These are phyloP conservation scores for Sclerotinia sclerotiorum DNA, from an alignment of 2,329 filamentous ascomycete species.

Conservation along the genomic window DNA sequence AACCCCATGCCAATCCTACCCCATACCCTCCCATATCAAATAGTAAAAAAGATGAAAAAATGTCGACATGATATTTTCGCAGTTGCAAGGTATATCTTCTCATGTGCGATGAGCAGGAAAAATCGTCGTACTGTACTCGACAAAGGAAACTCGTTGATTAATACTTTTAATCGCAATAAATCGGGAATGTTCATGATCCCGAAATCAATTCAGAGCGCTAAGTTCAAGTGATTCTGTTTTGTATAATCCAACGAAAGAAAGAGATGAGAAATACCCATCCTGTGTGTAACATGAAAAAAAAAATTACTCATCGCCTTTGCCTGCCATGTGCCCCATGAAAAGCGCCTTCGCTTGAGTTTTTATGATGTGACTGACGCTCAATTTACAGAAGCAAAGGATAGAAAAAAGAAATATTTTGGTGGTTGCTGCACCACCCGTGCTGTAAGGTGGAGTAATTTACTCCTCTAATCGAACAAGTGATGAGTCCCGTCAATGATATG, in stretches of 20 bases:
- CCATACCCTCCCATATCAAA: conserved; percentile 2
- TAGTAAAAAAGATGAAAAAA: neutral
- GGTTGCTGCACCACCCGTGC: conserved; percentile 17
- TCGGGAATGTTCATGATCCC: conserved; percentile 12
- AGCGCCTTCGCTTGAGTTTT: conserved; percentile 23
- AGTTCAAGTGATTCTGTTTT: conserved; percentile 20
- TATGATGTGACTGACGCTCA: conserved; percentile 23
- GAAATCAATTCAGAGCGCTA: conserved; percentile 7
- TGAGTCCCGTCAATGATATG: conserved; percentile 30
- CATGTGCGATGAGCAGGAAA: conserved; percentile 6
- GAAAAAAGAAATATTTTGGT: conserved; percentile 13
- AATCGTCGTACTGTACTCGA: neutral
- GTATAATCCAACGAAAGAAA: conserved; percentile 19
- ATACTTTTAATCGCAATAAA: conserved; percentile 13
- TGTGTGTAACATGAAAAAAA: conserved; percentile 17
- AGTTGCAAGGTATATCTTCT: conserved; percentile 8
- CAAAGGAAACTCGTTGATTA: conserved; percentile 22
- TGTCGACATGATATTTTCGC: conserved; percentile 14
- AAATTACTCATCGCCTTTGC: conserved; percentile 19
- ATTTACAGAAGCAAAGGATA: conserved; percentile 22
- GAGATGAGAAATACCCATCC: conserved; percentile 14
- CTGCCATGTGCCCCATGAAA: conserved; percentile 20
- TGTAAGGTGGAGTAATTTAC: neutral
- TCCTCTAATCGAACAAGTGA: conserved; percentile 18
- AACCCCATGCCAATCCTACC: neutral